Evolutionary conservation across 2,329 filamentous ascomycete species (phyloP), one percentile per base, ranked within the genome.

Genomic region (Mariannaea elegans): DNA sequence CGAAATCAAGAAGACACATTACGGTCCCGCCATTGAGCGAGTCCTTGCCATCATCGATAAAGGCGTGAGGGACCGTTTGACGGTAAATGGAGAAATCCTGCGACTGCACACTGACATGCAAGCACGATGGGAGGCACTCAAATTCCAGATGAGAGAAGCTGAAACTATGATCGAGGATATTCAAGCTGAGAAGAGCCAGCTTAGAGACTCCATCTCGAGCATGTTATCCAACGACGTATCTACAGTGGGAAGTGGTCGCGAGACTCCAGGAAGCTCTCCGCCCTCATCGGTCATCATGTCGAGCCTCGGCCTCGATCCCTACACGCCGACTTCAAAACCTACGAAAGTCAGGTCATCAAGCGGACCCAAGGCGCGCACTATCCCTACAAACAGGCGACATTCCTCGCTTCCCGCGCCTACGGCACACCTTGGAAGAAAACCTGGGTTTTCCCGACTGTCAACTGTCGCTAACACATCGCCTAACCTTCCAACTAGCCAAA

Each of bases 61-160:
- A 73, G 95, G 95, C n/a, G 90, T 98, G 71, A 91, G 92, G 73
- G 93, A 98, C 72, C 88, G 95, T n/a, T 82, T 97, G 48, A 98
- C 95, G 0, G 93, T 98, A 55, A 98, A 99, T 72, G 95, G 95
- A 42, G 95, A 98, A 77, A 95, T 98, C 63, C 77, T 98, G 24
- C 87, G 93, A 42, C 81, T 98, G 29, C 90, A 97, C 70, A 86
- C 88, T 7, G 94, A 98, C 69, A 90, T 97, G 80, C 89, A 93
- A 71, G 83, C 87, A n/a, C 89, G 90, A 69, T 96, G 94, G 87
- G 86, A 90, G 65, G 84, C 86, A 4, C 80, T 97, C 50, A 92
- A 93, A 71, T 83, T 84, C 13, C 87, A 91, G 63, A 94, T 95
- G 80, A 84, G 81, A 59, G 90, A 94, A 5, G 88, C 95, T 79